phyloP scores from a whole-genome alignment of 768 basidiomycete genomes.

The Pleurotus cornucopiae region DNA sequence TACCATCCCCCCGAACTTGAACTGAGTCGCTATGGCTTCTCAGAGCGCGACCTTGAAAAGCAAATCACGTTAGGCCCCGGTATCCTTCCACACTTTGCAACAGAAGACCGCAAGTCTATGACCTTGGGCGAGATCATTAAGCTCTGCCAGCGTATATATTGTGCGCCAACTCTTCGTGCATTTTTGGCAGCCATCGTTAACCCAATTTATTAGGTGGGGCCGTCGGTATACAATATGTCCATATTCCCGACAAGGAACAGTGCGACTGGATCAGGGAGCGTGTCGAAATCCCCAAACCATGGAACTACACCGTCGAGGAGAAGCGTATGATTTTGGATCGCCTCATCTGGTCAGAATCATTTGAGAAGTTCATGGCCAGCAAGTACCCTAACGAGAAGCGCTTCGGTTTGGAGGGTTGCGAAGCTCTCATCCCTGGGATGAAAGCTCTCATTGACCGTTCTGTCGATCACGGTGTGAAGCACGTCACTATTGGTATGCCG shows the following conservation, averaged over 20 bases:
- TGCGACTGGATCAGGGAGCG: slow-evolving; percentile 99
- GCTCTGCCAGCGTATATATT: slow-evolving; percentile 89
- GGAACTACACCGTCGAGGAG: slow-evolving; percentile 97
- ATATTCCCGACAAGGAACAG: slow-evolving; percentile 97
- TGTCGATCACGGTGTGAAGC: slow-evolving; percentile 93
- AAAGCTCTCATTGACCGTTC: slow-evolving; percentile 99
- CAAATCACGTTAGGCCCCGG: slow-evolving; percentile 94
- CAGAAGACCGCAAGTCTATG: slow-evolving; percentile 83
- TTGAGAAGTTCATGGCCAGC: slow-evolving; percentile 97
- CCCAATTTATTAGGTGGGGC: slow-evolving; percentile 57
- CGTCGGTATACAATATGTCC: slow-evolving; percentile 87
- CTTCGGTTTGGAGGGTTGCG: slow-evolving; percentile 98
- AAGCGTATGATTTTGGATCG: slow-evolving; percentile 99
- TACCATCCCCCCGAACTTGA: slow-evolving; percentile 85
- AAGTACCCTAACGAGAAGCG: slow-evolving; percentile 99
- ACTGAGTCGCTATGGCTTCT: slow-evolving; percentile 92
- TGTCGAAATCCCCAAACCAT: slow-evolving; percentile 91
- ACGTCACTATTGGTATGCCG: slow-evolving; percentile 98
- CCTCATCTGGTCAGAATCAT: slow-evolving; percentile 99
- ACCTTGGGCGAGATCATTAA: slow-evolving; percentile 88
- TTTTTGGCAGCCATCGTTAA: slow-evolving; percentile 6
- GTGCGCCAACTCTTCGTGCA: slow-evolving; percentile 42
- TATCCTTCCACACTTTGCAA: slow-evolving; percentile 93
- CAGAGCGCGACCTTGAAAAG: slow-evolving; percentile 90
- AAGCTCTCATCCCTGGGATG: slow-evolving; percentile 97